phyloP scores from a whole-genome alignment of 2,329 filamentous ascomycete species.

The Aspergillus versicolor region DNA sequence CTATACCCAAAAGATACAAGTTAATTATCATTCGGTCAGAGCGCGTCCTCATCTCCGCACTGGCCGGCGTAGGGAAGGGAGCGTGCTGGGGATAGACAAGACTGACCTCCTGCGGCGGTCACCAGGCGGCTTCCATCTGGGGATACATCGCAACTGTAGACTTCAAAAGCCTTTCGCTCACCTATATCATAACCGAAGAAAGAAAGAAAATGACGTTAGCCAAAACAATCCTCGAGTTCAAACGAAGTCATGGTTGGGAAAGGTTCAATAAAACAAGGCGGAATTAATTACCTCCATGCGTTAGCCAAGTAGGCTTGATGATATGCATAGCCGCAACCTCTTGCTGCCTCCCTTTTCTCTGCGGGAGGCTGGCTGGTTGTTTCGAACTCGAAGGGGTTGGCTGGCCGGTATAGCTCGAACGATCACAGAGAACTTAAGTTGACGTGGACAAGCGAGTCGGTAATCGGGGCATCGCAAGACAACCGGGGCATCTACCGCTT shows the following conservation, averaged over 20 bases:
- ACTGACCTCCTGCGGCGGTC: conserved; percentile 84
- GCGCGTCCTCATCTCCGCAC: background rate
- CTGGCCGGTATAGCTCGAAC: conserved; percentile 10
- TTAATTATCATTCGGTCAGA: conserved; percentile 10
- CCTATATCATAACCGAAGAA: conserved; percentile 49
- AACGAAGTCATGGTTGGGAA: background rate
- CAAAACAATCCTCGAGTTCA: background rate
- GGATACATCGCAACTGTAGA: conserved; percentile 97
- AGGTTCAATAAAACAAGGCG: conserved; percentile 2
- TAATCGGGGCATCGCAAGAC: conserved; percentile 31
- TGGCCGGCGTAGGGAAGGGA: background rate
- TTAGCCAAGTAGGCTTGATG: conserved; percentile 94
- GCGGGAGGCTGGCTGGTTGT: background rate
- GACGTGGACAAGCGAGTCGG: conserved; percentile 22
- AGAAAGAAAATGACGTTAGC: conserved; percentile 16
- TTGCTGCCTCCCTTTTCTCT: conserved; percentile 1
- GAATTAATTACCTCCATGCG: conserved; percentile 69
- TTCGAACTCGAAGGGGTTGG: conserved; percentile 1
- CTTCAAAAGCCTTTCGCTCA: conserved; percentile 97
- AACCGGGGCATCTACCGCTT: conserved; percentile 7
- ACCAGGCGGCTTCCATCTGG: conserved; percentile 89
- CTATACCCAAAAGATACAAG: conserved; percentile 42
- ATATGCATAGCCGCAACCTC: conserved; percentile 63
- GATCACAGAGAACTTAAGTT: conserved; percentile 16
- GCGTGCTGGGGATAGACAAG: background rate